Conservation (phyloP, 495 filamentous ascomycete species). For the Penicillium manginii region DNA sequence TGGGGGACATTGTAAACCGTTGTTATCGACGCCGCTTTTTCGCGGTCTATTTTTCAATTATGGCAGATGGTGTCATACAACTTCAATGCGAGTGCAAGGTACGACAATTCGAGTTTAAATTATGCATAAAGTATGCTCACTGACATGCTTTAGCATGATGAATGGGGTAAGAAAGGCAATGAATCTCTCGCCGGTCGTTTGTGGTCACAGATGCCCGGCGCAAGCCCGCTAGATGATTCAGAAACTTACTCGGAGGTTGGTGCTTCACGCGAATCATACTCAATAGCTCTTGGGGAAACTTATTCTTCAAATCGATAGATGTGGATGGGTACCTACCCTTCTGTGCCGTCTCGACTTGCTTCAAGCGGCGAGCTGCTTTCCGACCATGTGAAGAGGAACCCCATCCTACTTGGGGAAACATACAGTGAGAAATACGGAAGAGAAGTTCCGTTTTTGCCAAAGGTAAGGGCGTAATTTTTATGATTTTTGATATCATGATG, state of each 20-base stretch:
- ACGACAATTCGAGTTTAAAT: not conserved
- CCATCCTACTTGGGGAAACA: slow-evolving; percentile 63
- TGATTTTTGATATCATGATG: too few relatives aligned
- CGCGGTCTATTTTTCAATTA: slow-evolving; percentile 1
- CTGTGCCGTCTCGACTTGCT: slow-evolving; percentile 63
- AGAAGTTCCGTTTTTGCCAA: slow-evolving; percentile 72
- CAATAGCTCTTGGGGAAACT: not conserved
- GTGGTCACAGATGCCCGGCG: slow-evolving; percentile 44
- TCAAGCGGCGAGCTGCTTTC: slow-evolving; percentile 63
- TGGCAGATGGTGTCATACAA: slow-evolving; percentile 13
- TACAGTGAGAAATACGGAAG: slow-evolving; percentile 60
- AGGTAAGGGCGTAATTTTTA: slow-evolving; percentile 41
- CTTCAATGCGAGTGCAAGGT: slow-evolving; percentile 22
- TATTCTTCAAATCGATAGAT: slow-evolving; percentile 44
- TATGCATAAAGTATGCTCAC: not conserved
- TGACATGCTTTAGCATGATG: slow-evolving; percentile 37
- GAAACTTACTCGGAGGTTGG: slow-evolving; percentile 47
- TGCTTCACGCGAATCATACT: not conserved
- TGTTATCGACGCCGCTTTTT: too few relatives aligned
- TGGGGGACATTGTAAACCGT: too few relatives aligned
- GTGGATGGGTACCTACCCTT: slow-evolving; percentile 81
- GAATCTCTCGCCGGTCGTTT: slow-evolving; percentile 43
- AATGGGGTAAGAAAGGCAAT: slow-evolving; percentile 49
- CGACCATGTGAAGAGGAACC: slow-evolving; percentile 63
- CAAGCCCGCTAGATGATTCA: slow-evolving; percentile 33